phyloP scores from a whole-genome alignment of 805 yeast genomes.

The Ogataea pini region DNA sequence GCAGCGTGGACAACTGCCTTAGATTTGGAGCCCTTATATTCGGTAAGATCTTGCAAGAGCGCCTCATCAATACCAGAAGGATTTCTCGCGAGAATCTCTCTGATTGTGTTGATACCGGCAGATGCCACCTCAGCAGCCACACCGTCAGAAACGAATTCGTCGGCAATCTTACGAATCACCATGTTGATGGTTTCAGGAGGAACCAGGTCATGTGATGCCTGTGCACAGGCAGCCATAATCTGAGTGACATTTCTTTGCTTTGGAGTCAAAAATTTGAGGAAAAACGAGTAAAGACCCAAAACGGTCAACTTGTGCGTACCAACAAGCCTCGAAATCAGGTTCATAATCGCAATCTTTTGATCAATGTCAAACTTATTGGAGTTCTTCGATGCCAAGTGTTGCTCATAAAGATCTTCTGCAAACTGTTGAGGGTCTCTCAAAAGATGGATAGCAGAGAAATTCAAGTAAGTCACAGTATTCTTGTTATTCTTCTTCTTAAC shows the following conservation, averaged over 20 bases:
- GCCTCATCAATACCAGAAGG: slow-evolving; percentile 92
- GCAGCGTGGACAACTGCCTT: slow-evolving; percentile 96
- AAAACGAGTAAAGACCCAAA: slow-evolving; percentile 84
- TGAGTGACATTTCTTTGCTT: slow-evolving; percentile 94
- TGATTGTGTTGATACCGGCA: slow-evolving; percentile 93
- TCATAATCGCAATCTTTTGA: slow-evolving; percentile 86
- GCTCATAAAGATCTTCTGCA: slow-evolving; percentile 78
- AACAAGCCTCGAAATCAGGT: slow-evolving; percentile 80
- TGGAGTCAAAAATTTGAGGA: slow-evolving; percentile 88
- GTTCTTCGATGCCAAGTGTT: slow-evolving; percentile 69
- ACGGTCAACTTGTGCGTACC: slow-evolving; percentile 95
- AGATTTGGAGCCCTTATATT: slow-evolving; percentile 89
- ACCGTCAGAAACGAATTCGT: slow-evolving; percentile 97
- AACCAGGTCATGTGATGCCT: slow-evolving; percentile 92
- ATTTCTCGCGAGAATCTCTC: slow-evolving; percentile 91
- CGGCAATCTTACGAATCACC: slow-evolving; percentile 88
- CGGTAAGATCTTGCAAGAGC: slow-evolving; percentile 83
- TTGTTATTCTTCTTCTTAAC: slow-evolving; percentile 61
- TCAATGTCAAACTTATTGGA: slow-evolving; percentile 76
- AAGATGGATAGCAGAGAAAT: slow-evolving; percentile 92
- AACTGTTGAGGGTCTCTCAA: slow-evolving; percentile 97
- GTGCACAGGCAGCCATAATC: slow-evolving; percentile 95
- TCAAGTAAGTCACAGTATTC: slow-evolving; percentile 67
- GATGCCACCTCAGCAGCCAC: slow-evolving; percentile 98
- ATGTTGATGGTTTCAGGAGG: slow-evolving; percentile 90